Percentiles rank a stretch among this genome's conserved stretches.
Evolutionary conservation across 208 protist genomes (phyloP).

Genomic region (Leishmania martiniquensis): DNA sequence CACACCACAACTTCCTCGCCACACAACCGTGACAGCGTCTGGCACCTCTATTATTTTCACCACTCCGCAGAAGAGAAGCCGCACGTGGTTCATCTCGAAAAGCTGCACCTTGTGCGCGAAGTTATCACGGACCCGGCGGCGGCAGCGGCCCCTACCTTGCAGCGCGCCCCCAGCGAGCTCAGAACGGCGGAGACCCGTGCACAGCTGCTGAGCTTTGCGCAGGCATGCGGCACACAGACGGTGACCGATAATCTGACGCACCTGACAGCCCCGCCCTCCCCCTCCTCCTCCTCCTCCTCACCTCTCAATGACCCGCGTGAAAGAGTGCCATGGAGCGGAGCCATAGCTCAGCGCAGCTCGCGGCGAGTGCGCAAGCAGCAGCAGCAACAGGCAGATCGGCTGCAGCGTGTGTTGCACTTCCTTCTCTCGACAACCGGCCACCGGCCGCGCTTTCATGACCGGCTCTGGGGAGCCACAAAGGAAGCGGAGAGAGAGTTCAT

Average conservation of each 20-base stretch:
- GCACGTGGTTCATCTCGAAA: constrained; percentile 27
- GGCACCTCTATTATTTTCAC: constrained; percentile 33
- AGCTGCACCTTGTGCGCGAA: constrained; percentile 8
- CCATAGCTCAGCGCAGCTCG: neutral
- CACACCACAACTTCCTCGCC: neutral
- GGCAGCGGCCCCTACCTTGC: neutral
- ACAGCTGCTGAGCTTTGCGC: constrained; percentile 21
- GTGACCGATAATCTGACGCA: constrained; percentile 20
- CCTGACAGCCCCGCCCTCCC: neutral
- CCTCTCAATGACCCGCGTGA: neutral
- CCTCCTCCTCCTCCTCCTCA: neutral
- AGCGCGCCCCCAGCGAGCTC: neutral
- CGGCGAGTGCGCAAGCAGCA: constrained; percentile 1
- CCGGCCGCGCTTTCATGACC: constrained; percentile 21
- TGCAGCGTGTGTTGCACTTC: constrained; percentile 32
- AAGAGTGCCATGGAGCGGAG: neutral
- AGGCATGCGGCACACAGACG: constrained; percentile 21
- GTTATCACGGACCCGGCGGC: constrained; percentile 1
- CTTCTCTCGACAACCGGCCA: constrained; percentile 19
- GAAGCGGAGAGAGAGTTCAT: constrained; percentile 15
- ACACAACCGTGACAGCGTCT: constrained; percentile 4
- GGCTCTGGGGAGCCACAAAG: constrained; percentile 26
- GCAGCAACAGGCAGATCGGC: constrained; percentile 17
- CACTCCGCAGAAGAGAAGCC: constrained; percentile 17
- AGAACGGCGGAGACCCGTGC: neutral